These are phyloP conservation scores for Skeletonema costatum DNA, from an alignment of 108 stramenopile species.

Conservation along the genomic window DNA sequence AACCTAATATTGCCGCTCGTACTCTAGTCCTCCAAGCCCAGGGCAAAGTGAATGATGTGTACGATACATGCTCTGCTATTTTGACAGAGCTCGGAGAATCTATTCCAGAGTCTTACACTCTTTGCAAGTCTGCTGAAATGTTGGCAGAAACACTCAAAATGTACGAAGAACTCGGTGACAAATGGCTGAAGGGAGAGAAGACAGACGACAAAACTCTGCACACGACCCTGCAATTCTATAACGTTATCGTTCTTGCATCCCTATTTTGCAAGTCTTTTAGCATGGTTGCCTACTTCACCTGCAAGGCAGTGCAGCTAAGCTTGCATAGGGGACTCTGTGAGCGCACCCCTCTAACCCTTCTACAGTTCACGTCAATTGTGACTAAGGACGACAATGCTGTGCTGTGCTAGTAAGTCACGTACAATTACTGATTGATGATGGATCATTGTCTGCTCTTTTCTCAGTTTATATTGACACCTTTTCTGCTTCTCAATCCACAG, in stretches of 20 bases:
- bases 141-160: not conserved
- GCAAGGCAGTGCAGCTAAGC: not conserved
- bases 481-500: no score
- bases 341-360: not conserved
- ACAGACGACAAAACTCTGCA: not conserved
- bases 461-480: no score
- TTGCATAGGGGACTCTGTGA: not conserved
- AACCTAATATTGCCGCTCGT: no score
- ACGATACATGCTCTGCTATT: not conserved
- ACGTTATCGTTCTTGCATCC: not conserved
- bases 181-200: not conserved
- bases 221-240: not conserved
- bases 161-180: not conserved
- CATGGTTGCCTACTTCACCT: not conserved
- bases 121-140: not conserved
- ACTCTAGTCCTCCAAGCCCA: conserved; percentile 14
- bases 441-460: no score
- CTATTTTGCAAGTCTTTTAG: not conserved
- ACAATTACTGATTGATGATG: no score
- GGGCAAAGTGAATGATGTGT: not conserved
- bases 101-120: not conserved
- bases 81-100: not conserved
- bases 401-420: not conserved
- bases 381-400: not conserved
- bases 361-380: not conserved